Conservation (phyloP, 1,284 basidiomycete genomes). For the Apiotrichum veenhuisii region DNA sequence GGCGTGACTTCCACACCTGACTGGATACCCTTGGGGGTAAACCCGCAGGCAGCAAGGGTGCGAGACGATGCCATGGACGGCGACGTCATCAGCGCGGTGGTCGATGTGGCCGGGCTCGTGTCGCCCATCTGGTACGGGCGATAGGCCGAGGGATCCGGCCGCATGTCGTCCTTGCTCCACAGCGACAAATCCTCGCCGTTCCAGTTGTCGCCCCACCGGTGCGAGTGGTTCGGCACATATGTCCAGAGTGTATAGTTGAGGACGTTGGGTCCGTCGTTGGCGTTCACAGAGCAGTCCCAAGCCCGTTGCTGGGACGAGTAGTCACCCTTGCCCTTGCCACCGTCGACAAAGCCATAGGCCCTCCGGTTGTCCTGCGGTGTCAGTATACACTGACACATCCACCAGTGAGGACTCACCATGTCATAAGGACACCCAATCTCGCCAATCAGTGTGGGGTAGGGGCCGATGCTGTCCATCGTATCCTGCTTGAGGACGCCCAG, state of each 20-base stretch:
- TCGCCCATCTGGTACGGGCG: background rate
- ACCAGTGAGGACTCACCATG: slow-evolving; percentile 52
- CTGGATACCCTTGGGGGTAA: slow-evolving; percentile 39
- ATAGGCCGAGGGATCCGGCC: background rate
- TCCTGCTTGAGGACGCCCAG: slow-evolving; percentile 71
- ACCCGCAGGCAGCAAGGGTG: slow-evolving; percentile 18
- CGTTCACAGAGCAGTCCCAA: slow-evolving; percentile 87
- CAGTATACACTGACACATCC: background rate
- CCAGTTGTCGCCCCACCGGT: slow-evolving; percentile 90
- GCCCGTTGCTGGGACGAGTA: slow-evolving; percentile 77
- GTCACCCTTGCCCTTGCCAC: slow-evolving; percentile 71
- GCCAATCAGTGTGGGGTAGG: slow-evolving; percentile 89
- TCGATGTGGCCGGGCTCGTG: background rate
- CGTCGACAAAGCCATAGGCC: slow-evolving; percentile 76
- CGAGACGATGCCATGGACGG: slow-evolving; percentile 24
- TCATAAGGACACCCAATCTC: slow-evolving; percentile 95
- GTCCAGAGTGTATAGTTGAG: slow-evolving; percentile 89
- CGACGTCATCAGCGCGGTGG: background rate
- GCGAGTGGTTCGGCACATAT: slow-evolving; percentile 69
- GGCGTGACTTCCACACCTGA: slow-evolving; percentile 50
- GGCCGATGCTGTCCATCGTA: slow-evolving; percentile 55
- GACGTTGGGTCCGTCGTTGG: slow-evolving; percentile 74
- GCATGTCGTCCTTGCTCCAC: slow-evolving; percentile 73
- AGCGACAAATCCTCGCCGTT: slow-evolving; percentile 92
- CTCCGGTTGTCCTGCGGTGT: slow-evolving; percentile 60